Percentiles rank a stretch among this genome's conserved stretches.
These are phyloP conservation scores for Cladobotryum protrusum DNA, from an alignment of 2,329 filamentous ascomycete genomes.

Conservation along the genomic window DNA sequence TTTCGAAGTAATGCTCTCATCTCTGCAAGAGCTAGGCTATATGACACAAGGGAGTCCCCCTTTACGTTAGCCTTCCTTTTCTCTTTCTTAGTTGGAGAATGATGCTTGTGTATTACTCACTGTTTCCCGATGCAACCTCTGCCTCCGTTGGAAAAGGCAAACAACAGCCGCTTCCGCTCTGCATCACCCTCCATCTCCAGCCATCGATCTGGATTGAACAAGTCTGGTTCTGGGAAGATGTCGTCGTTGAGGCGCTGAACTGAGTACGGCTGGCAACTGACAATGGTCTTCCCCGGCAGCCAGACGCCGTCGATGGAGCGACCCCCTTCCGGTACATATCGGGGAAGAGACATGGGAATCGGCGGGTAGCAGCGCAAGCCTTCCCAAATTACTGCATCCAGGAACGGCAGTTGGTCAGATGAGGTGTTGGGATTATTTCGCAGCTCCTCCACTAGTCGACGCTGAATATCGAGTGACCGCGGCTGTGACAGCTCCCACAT, in stretches of 20 bases:
- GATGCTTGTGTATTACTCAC: constrained; percentile 38
- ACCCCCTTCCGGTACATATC: constrained; percentile 50
- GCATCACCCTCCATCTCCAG: constrained; percentile 66
- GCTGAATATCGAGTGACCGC: constrained; percentile 44
- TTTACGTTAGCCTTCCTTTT: not conserved
- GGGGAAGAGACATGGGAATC: constrained; percentile 61
- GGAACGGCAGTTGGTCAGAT: constrained; percentile 48
- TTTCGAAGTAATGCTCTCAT: constrained; percentile 62
- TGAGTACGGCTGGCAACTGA: constrained; percentile 57
- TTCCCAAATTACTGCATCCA: constrained; percentile 59
- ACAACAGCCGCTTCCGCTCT: constrained; percentile 57
- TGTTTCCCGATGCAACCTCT: constrained; percentile 61
- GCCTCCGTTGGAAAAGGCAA: constrained; percentile 60
- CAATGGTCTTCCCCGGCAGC: constrained; percentile 48
- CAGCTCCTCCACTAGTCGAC: constrained; percentile 48
- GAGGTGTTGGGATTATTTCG: constrained; percentile 29
- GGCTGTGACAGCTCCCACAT: constrained; percentile 66
- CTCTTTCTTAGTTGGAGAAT: too few species aligned
- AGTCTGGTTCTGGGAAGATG: constrained; percentile 72
- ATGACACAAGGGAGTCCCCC: not conserved
- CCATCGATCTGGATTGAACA: constrained; percentile 79
- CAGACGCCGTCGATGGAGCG: constrained; percentile 49
- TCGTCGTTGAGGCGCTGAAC: constrained; percentile 53
- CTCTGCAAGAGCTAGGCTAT: constrained; percentile 54
- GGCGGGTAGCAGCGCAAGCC: constrained; percentile 56